Conservation (phyloP, 345 rosid species). For the Lepidium sativum region DNA sequence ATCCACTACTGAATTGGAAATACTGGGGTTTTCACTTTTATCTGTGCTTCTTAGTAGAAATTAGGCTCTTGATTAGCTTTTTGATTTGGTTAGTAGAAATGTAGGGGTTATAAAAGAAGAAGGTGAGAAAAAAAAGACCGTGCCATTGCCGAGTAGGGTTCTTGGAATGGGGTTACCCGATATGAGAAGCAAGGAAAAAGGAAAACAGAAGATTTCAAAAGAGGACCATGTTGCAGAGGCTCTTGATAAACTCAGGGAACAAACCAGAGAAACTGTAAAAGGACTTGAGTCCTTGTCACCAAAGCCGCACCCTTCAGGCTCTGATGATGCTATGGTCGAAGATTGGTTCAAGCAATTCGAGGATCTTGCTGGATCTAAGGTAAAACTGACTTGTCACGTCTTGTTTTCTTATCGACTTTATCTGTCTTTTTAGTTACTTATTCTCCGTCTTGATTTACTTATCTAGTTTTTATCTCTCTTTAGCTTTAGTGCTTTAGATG, state of each 20-base stretch:
- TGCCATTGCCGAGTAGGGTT: slow-evolving; percentile 48
- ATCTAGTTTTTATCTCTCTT: neutral
- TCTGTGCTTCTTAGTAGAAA: neutral
- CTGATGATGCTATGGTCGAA: slow-evolving; percentile 78
- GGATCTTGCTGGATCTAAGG: slow-evolving; percentile 84
- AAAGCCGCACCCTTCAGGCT: slow-evolving; percentile 24
- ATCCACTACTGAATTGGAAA: neutral
- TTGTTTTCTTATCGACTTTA: neutral
- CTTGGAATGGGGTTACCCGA: slow-evolving; percentile 94
- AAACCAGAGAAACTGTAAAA: slow-evolving; percentile 75
- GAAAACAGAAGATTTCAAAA: slow-evolving; percentile 53
- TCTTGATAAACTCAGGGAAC: slow-evolving; percentile 77
- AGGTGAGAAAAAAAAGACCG: slow-evolving; percentile 31
- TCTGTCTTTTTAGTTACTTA: neutral
- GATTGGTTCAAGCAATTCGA: slow-evolving; percentile 98
- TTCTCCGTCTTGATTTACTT: neutral
- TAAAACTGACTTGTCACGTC: slow-evolving; percentile 6
- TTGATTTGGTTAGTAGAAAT: slow-evolving; percentile 25
- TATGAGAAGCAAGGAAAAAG: slow-evolving; percentile 75
- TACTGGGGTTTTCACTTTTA: neutral
- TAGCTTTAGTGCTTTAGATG: neutral
- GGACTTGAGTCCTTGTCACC: slow-evolving; percentile 72
- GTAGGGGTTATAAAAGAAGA: slow-evolving; percentile 34
- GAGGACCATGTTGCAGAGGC: slow-evolving; percentile 76
- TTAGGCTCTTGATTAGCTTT: slow-evolving; percentile 1